phyloP scores from a whole-genome alignment of 1,284 basidiomycete species.

The Rhodotorula sp. region DNA sequence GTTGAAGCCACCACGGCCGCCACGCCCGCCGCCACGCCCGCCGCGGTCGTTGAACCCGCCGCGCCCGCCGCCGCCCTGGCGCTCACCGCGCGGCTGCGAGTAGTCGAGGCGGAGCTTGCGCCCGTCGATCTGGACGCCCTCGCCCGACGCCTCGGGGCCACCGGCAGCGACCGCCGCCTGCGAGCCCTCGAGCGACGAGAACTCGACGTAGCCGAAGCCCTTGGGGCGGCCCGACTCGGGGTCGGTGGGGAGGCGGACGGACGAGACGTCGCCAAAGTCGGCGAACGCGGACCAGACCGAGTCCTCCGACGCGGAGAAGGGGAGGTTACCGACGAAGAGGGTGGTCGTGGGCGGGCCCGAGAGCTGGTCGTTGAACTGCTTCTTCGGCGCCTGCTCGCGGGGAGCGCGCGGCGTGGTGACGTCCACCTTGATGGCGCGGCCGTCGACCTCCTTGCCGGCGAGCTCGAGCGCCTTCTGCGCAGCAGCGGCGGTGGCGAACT shows the following conservation, averaged over 20 bases:
- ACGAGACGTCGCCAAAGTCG: conserved; percentile 71
- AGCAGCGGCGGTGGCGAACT: conserved; percentile 68
- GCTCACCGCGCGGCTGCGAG: conserved; percentile 76
- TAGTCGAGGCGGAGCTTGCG: conserved; percentile 83
- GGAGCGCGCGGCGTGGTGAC: conserved; percentile 64
- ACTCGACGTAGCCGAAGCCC: conserved; percentile 92
- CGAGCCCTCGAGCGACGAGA: conserved; percentile 75
- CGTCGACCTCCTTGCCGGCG: conserved; percentile 84
- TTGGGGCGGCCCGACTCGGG: conserved; percentile 87
- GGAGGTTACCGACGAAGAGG: conserved; percentile 89
- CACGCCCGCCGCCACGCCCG: conserved; percentile 43
- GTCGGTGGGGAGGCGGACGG: conserved; percentile 89
- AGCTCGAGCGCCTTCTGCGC: conserved; percentile 75
- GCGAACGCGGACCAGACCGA: conserved; percentile 87
- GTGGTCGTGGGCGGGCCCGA: conserved; percentile 67
- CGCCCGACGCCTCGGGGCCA: conserved; percentile 52
- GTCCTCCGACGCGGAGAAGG: conserved; percentile 80
- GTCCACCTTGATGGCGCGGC: conserved; percentile 84
- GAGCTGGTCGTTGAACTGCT: conserved; percentile 51
- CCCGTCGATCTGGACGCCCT: conserved; percentile 79
- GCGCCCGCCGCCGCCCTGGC: conserved; percentile 56
- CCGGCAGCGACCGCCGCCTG: conserved; percentile 73
- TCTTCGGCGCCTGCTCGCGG: conserved; percentile 70
- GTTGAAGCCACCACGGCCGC: conserved; percentile 51
- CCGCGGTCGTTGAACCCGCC: conserved; percentile 49